These are phyloP conservation scores for Metarhizium anisopliae DNA, from an alignment of 2,329 filamentous ascomycete genomes.

Conservation along the genomic window DNA sequence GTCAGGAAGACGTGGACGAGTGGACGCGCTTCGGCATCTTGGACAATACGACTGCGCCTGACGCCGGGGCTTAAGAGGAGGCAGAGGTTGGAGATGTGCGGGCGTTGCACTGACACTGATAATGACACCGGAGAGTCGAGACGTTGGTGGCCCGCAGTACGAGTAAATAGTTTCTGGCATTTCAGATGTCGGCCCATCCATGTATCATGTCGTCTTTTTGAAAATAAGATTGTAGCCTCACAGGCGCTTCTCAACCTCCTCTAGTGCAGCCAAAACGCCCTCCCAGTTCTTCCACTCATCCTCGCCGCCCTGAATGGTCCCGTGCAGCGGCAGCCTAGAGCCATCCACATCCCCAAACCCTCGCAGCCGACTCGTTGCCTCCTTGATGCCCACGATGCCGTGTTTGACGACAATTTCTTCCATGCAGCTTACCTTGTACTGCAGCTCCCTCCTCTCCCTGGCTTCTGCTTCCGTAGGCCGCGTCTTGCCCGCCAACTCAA, in stretches of 20 bases:
- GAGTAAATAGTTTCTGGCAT: too few relatives aligned
- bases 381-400: conserved; percentile 57
- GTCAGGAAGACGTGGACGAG: too few relatives aligned
- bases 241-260: conserved; percentile 30
- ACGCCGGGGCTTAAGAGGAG: too few relatives aligned
- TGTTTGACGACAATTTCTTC: conserved; percentile 53
- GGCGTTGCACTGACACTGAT: too few relatives aligned
- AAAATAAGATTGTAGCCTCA: conserved; percentile 2
- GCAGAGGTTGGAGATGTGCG: too few relatives aligned
- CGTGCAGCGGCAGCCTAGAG: conserved; percentile 47
- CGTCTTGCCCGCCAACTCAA: conserved; percentile 30
- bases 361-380: conserved; percentile 49
- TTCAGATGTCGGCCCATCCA: too few relatives aligned
- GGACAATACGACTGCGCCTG: too few relatives aligned
- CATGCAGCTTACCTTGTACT: conserved; percentile 51
- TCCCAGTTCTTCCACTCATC: conserved; percentile 47
- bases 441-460: conserved; percentile 42
- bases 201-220: too few relatives aligned
- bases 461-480: conserved; percentile 30
- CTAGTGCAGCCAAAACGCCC: conserved; percentile 31
- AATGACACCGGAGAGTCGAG: too few relatives aligned
- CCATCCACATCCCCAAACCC: conserved; percentile 51
- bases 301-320: conserved; percentile 46
- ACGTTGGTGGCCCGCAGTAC: too few relatives aligned
- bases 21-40: too few relatives aligned